These are phyloP conservation scores for Mycena rebaudengoi DNA, from an alignment of 768 basidiomycete genomes.

Conservation along the genomic window DNA sequence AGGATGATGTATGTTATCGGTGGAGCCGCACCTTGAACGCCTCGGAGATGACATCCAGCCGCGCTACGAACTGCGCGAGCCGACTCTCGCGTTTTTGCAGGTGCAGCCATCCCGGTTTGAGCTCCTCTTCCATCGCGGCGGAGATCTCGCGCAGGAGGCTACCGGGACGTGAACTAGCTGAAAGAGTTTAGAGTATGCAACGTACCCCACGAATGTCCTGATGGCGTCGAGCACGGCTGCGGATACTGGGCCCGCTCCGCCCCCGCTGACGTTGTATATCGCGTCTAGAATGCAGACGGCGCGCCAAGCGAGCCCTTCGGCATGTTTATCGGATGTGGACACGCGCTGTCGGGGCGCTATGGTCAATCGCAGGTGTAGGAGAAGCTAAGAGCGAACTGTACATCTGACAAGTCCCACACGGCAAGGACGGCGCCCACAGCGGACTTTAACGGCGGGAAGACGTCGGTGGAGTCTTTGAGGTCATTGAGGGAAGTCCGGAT, in stretches of 20 bases:
- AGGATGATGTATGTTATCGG: neutral
- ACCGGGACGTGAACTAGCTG: neutral
- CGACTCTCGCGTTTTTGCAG: neutral
- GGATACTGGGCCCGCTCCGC: neutral
- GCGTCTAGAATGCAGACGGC: neutral
- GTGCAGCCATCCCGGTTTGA: neutral
- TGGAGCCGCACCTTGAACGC: neutral
- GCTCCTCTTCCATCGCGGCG: slow-evolving; percentile 5
- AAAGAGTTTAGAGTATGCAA: neutral
- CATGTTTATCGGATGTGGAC: neutral
- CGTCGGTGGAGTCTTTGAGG: slow-evolving; percentile 2
- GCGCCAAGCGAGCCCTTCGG: neutral
- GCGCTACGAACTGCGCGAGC: neutral
- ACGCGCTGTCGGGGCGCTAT: neutral
- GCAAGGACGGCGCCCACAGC: neutral
- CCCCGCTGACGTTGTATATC: neutral
- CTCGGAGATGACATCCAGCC: neutral
- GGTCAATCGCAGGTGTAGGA: neutral
- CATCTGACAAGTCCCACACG: slow-evolving; percentile 5
- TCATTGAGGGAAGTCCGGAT: neutral
- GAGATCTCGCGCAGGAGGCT: slow-evolving; percentile 4
- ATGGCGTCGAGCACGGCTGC: neutral
- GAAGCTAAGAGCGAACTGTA: neutral
- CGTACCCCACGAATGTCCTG: slow-evolving; percentile 2
- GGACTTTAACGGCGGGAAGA: neutral